Conservation (phyloP, 441 rosid species). For the Croton setiger region DNA sequence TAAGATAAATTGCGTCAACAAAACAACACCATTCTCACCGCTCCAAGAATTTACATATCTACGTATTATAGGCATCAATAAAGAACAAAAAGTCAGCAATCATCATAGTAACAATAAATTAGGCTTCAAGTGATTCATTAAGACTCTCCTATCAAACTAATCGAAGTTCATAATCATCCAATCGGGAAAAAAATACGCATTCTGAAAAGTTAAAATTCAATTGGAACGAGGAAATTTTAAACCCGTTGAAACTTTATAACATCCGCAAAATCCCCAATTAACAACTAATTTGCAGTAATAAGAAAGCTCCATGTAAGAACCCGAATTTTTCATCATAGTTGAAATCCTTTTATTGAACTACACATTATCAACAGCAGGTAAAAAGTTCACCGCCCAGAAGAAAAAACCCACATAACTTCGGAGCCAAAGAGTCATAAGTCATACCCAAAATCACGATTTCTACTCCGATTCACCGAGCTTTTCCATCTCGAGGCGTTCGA, state of each 20-base stretch:
- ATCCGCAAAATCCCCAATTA: slow-evolving; percentile 5
- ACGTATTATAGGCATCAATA: too few species aligned
- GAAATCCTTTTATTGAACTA: slow-evolving; percentile 16
- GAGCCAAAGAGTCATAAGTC: slow-evolving; percentile 8
- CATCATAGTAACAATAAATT: background rate
- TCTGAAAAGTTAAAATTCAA: background rate
- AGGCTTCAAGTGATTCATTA: background rate
- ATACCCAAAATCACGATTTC: background rate
- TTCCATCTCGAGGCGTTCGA: slow-evolving; percentile 68
- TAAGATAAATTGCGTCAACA: background rate
- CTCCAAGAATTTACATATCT: background rate
- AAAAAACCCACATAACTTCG: background rate
- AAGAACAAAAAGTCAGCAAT: background rate
- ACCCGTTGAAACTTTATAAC: slow-evolving; percentile 10
- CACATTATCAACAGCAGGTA: slow-evolving; percentile 15
- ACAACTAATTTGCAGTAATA: background rate
- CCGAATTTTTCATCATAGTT: background rate
- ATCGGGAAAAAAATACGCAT: background rate
- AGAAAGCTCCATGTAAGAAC: slow-evolving; percentile 12
- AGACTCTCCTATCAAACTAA: background rate
- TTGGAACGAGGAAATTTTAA: slow-evolving; percentile 1
- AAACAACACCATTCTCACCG: background rate
- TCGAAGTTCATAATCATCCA: background rate
- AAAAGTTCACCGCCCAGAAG: background rate
- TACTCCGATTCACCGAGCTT: slow-evolving; percentile 23